These are phyloP conservation scores for Diaporthe velutina DNA, from an alignment of 2,329 filamentous ascomycete genomes.

Conservation along the genomic window DNA sequence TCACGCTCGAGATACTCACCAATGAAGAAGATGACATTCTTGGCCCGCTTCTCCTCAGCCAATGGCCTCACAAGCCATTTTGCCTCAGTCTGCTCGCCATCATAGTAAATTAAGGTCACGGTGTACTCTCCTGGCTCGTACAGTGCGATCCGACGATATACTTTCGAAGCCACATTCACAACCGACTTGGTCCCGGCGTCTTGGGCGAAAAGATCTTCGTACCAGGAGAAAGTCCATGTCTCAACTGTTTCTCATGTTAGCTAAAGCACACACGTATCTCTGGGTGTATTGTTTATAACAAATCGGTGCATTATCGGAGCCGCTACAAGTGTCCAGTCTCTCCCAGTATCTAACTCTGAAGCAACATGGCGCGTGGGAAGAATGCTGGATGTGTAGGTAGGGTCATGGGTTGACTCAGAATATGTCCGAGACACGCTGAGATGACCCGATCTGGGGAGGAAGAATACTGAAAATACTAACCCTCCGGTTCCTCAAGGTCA, in stretches of 20 bases:
- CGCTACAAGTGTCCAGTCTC: background rate
- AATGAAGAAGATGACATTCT: constrained; percentile 89
- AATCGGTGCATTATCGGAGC: background rate
- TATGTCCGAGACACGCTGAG: background rate
- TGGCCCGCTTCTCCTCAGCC: constrained; percentile 77
- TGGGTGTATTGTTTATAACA: background rate
- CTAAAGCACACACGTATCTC: background rate
- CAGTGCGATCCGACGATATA: constrained; percentile 80
- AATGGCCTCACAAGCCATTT: constrained; percentile 83
- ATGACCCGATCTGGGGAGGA: background rate
- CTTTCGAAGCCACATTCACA: constrained; percentile 85
- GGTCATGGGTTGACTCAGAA: background rate
- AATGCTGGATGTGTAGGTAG: background rate
- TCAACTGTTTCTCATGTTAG: constrained; percentile 62
- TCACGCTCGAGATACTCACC: constrained; percentile 61
- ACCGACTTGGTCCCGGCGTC: constrained; percentile 77
- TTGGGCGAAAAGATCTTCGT: constrained; percentile 83
- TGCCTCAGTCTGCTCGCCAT: constrained; percentile 77
- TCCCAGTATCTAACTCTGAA: background rate
- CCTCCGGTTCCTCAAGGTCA: constrained; percentile 73
- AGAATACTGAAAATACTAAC: background rate
- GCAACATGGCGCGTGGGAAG: background rate
- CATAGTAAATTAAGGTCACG: constrained; percentile 82
- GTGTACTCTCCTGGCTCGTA: constrained; percentile 85
- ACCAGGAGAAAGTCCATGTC: constrained; percentile 88